A percentile compares a stretch with the other conserved stretches of the same genome.
phyloP scores from a whole-genome alignment of 106 monocot genomes.

The Dendrobium huoshanense region DNA sequence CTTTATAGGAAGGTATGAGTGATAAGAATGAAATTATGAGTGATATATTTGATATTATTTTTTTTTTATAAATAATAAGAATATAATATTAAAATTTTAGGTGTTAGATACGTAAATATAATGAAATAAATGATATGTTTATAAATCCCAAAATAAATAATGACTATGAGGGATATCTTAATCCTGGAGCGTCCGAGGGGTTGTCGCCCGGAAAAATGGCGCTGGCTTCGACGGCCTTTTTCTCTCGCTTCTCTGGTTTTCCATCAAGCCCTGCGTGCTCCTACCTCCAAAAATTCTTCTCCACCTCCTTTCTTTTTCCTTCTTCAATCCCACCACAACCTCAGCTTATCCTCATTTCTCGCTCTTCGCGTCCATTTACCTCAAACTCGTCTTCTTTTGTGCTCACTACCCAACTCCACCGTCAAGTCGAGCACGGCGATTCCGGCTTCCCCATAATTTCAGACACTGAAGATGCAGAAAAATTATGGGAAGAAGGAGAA shows the following conservation, averaged over 20 bases:
- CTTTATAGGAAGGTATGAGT: too few relatives aligned
- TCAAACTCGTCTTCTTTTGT: neutral
- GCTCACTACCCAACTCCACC: neutral
- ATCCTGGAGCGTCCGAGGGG: neutral
- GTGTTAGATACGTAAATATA: too few relatives aligned
- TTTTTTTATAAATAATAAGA: too few relatives aligned
- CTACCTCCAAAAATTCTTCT: neutral
- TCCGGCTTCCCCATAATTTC: neutral
- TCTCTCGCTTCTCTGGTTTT: neutral
- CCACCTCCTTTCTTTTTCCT: neutral
- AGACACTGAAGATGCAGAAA: neutral
- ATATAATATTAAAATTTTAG: too few relatives aligned
- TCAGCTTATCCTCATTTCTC: neutral
- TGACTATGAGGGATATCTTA: too few relatives aligned
- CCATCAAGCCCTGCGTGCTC: neutral
- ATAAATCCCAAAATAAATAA: too few relatives aligned
- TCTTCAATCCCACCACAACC: neutral
- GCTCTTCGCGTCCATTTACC: neutral
- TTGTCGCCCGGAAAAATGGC: neutral
- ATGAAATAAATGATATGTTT: too few relatives aligned
- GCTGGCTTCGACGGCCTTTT: conserved; percentile 7
- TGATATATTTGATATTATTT: too few relatives aligned
- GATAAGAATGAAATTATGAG: too few relatives aligned
- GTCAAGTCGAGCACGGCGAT: neutral
- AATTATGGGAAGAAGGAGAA: neutral